Evolutionary conservation across 257 asterid genomes (phyloP).

Genomic region (Solanum pinnatisectum): DNA sequence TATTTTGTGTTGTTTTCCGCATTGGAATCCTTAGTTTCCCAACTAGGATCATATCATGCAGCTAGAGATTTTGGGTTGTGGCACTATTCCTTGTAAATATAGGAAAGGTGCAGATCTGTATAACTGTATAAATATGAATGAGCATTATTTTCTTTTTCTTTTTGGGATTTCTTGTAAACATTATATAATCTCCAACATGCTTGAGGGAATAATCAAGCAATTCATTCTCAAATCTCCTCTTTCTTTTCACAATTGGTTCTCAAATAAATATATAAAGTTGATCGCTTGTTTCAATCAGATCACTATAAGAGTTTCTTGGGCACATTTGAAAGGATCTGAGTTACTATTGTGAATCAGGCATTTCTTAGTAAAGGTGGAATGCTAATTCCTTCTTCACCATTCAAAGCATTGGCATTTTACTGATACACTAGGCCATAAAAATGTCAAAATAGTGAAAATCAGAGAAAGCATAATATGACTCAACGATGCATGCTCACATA

Average conservation of each 20-base stretch:
- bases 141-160: neutral
- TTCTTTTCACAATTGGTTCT: neutral
- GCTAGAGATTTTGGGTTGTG: neutral
- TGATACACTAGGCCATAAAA: neutral
- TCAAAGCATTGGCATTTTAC: neutral
- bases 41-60: neutral
- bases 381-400: neutral
- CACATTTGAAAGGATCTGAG: neutral
- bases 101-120: neutral
- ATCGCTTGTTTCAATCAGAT: neutral
- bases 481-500: neutral
- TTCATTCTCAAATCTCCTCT: neutral
- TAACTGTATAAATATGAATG: neutral
- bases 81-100: neutral
- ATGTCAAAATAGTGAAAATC: neutral
- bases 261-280: neutral
- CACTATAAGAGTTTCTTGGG: neutral
- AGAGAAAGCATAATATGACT: neutral
- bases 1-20: neutral
- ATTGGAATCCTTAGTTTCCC: neutral
- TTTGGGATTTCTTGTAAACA: neutral
- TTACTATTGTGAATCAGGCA: neutral
- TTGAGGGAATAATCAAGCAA: neutral
- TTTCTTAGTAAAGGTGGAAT: neutral
- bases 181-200: neutral